Percentiles rank a stretch among this genome's conserved stretches.
Conservation (phyloP, 768 basidiomycete species). For the Lactifluus volemus region DNA sequence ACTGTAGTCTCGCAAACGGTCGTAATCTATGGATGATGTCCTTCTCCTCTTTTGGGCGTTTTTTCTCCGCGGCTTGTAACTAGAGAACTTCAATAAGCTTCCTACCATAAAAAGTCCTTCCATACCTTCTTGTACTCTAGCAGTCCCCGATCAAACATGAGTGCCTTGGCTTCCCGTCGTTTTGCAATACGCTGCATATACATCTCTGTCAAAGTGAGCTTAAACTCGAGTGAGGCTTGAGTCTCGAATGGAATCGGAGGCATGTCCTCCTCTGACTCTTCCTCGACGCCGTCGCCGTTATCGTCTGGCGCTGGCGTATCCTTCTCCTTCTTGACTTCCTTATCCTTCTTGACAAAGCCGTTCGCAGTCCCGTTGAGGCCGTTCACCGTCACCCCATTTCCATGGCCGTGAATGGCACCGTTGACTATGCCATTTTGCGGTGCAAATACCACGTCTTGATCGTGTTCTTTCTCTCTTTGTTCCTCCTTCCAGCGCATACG, state of each 20-base stretch:
- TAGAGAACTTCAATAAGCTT: slow-evolving; percentile 28
- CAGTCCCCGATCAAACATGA: slow-evolving; percentile 88
- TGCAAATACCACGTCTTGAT: slow-evolving; percentile 20
- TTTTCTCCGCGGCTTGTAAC: slow-evolving; percentile 91
- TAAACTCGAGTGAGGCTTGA: slow-evolving; percentile 74
- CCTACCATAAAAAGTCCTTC: neutral
- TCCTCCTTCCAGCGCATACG: slow-evolving; percentile 35
- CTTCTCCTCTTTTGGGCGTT: slow-evolving; percentile 81
- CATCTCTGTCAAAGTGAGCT: slow-evolving; percentile 82
- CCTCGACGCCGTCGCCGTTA: slow-evolving; percentile 45
- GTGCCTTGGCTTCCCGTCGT: slow-evolving; percentile 71
- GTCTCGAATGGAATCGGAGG: slow-evolving; percentile 80
- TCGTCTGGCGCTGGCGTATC: slow-evolving; percentile 19
- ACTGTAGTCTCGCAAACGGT: slow-evolving; percentile 86
- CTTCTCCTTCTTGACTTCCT: slow-evolving; percentile 32
- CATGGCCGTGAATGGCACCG: slow-evolving; percentile 27
- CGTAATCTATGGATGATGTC: slow-evolving; percentile 85
- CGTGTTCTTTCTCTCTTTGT: slow-evolving; percentile 26
- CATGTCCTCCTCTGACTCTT: slow-evolving; percentile 52
- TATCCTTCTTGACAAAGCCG: slow-evolving; percentile 32
- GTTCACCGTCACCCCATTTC: slow-evolving; percentile 24
- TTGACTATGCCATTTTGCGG: slow-evolving; percentile 20
- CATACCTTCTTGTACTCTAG: slow-evolving; percentile 91
- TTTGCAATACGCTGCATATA: slow-evolving; percentile 86
- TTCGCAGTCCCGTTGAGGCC: slow-evolving; percentile 30